Conservation (phyloP, 2,329 filamentous ascomycete genomes). For the Paraconiothyrium sp. region DNA sequence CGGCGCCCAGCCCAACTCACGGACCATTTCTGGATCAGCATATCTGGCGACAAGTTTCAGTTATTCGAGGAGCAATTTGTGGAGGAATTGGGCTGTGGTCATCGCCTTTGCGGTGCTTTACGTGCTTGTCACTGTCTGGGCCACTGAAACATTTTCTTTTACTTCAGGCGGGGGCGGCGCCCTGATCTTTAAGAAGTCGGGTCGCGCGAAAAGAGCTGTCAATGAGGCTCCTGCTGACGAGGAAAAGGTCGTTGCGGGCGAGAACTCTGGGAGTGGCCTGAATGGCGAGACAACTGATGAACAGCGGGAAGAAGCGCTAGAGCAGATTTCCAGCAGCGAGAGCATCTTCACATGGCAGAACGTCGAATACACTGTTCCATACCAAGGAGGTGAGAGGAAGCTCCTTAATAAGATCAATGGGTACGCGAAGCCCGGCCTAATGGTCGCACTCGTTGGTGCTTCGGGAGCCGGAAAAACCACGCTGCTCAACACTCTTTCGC, state of each 20-base stretch:
- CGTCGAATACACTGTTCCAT: conserved; percentile 75
- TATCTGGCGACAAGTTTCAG: conserved; percentile 66
- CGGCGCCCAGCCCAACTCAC: conserved; percentile 64
- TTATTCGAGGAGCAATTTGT: conserved; percentile 67
- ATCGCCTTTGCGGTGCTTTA: conserved; percentile 81
- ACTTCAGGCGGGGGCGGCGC: conserved; percentile 71
- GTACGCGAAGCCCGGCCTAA: conserved; percentile 80
- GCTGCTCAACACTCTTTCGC: conserved; percentile 78
- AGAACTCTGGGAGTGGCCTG: conserved; percentile 31
- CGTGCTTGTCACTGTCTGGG: conserved; percentile 74
- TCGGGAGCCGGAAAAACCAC: conserved; percentile 87
- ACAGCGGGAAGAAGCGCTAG: conserved; percentile 43
- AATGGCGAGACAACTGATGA: conserved; percentile 30
- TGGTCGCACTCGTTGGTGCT: conserved; percentile 84
- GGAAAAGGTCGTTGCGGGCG: conserved; percentile 60
- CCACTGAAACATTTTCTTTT: conserved; percentile 74
- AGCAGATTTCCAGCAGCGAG: conserved; percentile 50
- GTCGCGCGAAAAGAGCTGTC: conserved; percentile 64
- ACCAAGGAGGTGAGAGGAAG: conserved; percentile 68
- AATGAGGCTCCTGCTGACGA: conserved; percentile 63
- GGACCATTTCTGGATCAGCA: conserved; percentile 61
- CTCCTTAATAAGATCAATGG: conserved; percentile 76
- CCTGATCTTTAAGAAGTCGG: conserved; percentile 76
- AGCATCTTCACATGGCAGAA: conserved; percentile 52
- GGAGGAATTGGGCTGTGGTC: conserved; percentile 80